A percentile compares a stretch with the other conserved stretches of the same genome.
These are phyloP conservation scores for Cyberlindnera euphorbiae DNA, from an alignment of 805 yeast species.

Conservation along the genomic window DNA sequence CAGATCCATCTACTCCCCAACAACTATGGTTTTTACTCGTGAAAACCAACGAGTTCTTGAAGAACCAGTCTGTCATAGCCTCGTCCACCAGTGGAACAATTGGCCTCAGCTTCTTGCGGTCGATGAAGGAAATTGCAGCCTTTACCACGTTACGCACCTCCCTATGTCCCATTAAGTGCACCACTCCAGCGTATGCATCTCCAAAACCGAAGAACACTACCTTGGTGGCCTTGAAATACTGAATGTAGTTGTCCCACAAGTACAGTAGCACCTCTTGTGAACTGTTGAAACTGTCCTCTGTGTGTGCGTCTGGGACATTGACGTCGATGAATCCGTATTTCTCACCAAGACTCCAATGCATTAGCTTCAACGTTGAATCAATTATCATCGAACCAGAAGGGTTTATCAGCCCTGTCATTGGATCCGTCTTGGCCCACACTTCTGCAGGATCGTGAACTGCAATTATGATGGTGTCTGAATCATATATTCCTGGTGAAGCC, in stretches of 20 bases:
- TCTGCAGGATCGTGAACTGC: constrained; percentile 89
- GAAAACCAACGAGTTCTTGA: constrained; percentile 77
- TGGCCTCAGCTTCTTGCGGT: constrained; percentile 65
- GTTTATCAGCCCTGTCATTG: constrained; percentile 73
- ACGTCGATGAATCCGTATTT: constrained; percentile 82
- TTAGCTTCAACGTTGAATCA: constrained; percentile 66
- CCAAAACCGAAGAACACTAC: constrained; percentile 85
- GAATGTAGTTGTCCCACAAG: constrained; percentile 87
- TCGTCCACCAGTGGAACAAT: constrained; percentile 88
- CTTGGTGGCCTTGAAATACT: constrained; percentile 66
- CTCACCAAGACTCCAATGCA: constrained; percentile 58
- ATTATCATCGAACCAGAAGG: constrained; percentile 67
- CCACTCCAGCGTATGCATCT: constrained; percentile 81
- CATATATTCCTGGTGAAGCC: constrained; percentile 66
- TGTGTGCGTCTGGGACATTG: constrained; percentile 55
- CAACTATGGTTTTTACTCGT: constrained; percentile 71
- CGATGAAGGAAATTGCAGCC: constrained; percentile 67
- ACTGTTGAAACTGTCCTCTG: constrained; percentile 48
- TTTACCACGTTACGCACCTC: constrained; percentile 58
- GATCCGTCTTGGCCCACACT: constrained; percentile 83
- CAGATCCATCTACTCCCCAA: constrained; percentile 58
- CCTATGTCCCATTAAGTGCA: constrained; percentile 84
- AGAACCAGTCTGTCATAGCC: constrained; percentile 87
- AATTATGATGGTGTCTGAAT: constrained; percentile 58
- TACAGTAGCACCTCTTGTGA: constrained; percentile 75